These are phyloP conservation scores for Ampelomyces quisqualis DNA, from an alignment of 2,329 filamentous ascomycete genomes.

Conservation along the genomic window DNA sequence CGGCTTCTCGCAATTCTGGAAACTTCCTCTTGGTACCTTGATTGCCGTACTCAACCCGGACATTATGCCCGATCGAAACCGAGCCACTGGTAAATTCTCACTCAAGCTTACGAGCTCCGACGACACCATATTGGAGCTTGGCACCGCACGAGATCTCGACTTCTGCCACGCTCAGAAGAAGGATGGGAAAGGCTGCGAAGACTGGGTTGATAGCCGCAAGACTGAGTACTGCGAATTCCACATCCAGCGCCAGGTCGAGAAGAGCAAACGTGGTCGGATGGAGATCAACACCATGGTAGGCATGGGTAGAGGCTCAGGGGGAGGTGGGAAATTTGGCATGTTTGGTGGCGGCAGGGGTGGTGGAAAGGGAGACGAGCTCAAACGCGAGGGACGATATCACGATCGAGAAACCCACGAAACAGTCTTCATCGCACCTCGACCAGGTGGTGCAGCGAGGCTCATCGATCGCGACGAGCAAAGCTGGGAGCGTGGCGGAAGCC, in stretches of 20 bases:
- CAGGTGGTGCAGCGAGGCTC: slow-evolving; percentile 59
- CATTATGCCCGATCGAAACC: slow-evolving; percentile 81
- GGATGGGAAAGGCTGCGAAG: slow-evolving; percentile 75
- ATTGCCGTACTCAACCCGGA: slow-evolving; percentile 88
- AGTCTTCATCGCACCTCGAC: slow-evolving; percentile 46
- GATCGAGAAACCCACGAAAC: slow-evolving; percentile 60
- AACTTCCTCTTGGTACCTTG: slow-evolving; percentile 85
- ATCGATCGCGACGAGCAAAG: slow-evolving; percentile 61
- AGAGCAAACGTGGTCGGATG: slow-evolving; percentile 67
- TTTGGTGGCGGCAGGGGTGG: slow-evolving; percentile 31
- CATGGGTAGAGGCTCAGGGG: slow-evolving; percentile 39
- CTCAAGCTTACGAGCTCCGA: slow-evolving; percentile 81
- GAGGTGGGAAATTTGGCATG: slow-evolving; percentile 35
- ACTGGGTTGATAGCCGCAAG: slow-evolving; percentile 85
- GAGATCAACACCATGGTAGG: slow-evolving; percentile 74
- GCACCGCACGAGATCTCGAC: slow-evolving; percentile 78
- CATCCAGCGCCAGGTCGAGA: slow-evolving; percentile 76
- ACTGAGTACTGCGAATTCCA: slow-evolving; percentile 94
- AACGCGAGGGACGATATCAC: slow-evolving; percentile 48
- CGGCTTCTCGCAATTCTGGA: slow-evolving; percentile 92
- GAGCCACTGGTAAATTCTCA: slow-evolving; percentile 80
- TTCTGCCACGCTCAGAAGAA: slow-evolving; percentile 84
- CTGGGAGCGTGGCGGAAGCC: slow-evolving; percentile 54
- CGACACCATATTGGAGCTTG: slow-evolving; percentile 88
- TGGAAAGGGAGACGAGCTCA: slow-evolving; percentile 31